Evolutionary conservation across 192 early-diverging fungal species (phyloP).

Genomic region (Coemansia aciculifera): DNA sequence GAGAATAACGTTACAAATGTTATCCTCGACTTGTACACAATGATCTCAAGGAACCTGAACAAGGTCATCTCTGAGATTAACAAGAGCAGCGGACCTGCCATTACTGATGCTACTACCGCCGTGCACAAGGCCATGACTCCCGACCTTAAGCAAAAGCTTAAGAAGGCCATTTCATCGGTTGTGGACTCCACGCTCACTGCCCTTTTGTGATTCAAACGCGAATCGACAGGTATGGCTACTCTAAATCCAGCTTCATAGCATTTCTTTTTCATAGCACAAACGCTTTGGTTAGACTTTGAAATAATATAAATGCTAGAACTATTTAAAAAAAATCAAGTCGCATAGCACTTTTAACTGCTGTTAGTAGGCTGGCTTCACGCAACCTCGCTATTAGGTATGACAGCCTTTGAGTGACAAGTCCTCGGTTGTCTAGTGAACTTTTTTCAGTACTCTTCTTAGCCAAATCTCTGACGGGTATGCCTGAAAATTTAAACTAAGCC

Average conservation of each 20-base stretch:
- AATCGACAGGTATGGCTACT: neutral
- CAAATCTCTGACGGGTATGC: neutral
- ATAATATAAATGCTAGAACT: neutral
- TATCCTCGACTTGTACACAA: constrained; percentile 20
- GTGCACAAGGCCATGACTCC: constrained; percentile 51
- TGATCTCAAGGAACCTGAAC: constrained; percentile 22
- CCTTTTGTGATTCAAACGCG: constrained; percentile 22
- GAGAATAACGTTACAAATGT: constrained; percentile 23
- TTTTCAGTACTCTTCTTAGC: neutral
- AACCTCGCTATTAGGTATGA: neutral
- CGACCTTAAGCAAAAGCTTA: constrained; percentile 48
- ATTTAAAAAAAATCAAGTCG: neutral
- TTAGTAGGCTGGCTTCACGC: neutral
- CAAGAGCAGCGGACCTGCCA: constrained; percentile 41
- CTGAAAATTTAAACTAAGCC: neutral
- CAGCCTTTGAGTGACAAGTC: neutral
- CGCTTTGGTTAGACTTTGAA: neutral
- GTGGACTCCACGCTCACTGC: constrained; percentile 48
- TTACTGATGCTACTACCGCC: constrained; percentile 36
- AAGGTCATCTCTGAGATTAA: constrained; percentile 39
- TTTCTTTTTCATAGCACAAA: neutral
- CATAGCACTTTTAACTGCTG: neutral
- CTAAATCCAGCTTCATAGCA: neutral
- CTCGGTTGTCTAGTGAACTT: neutral
- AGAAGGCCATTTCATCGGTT: constrained; percentile 49